These are phyloP conservation scores for Amanita pseudoporphyria DNA, from an alignment of 768 basidiomycete species.

Conservation along the genomic window DNA sequence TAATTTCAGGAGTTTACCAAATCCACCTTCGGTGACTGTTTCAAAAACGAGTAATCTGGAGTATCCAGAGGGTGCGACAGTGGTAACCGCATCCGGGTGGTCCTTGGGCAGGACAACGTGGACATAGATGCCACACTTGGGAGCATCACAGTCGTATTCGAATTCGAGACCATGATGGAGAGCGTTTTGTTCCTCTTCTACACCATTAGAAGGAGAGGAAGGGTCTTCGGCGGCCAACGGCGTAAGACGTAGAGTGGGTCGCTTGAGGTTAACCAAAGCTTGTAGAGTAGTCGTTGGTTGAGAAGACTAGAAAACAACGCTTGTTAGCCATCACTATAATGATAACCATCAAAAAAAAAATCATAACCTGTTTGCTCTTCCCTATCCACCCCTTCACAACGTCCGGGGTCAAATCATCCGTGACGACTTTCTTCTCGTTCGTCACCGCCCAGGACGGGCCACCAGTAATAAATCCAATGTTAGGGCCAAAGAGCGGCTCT, in stretches of 20 bases:
- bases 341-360: background rate
- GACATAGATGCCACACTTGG: constrained; percentile 74
- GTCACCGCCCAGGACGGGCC: constrained; percentile 64
- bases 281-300: constrained; percentile 91
- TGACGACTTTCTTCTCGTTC: constrained; percentile 51
- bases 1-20: constrained; percentile 61
- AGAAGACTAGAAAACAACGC: constrained; percentile 36
- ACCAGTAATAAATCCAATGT: constrained; percentile 66
- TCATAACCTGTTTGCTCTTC: constrained; percentile 71
- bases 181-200: constrained; percentile 34
- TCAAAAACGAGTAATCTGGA: constrained; percentile 51
- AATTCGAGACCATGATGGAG: constrained; percentile 81
- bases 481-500: constrained; percentile 86
- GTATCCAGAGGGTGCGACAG: constrained; percentile 24
- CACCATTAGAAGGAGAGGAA: constrained; percentile 10
- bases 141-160: constrained; percentile 86
- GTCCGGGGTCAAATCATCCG: constrained; percentile 73
- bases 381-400: constrained; percentile 78
- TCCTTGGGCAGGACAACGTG: constrained; percentile 62
- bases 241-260: constrained; percentile 74
- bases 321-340: background rate
- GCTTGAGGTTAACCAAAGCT: constrained; percentile 89
- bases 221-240: constrained; percentile 48
- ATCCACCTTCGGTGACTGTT: constrained; percentile 71
- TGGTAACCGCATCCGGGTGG: constrained; percentile 42